Evolutionary conservation across 768 basidiomycete species (phyloP).

Genomic region (Boletus sensibilis): DNA sequence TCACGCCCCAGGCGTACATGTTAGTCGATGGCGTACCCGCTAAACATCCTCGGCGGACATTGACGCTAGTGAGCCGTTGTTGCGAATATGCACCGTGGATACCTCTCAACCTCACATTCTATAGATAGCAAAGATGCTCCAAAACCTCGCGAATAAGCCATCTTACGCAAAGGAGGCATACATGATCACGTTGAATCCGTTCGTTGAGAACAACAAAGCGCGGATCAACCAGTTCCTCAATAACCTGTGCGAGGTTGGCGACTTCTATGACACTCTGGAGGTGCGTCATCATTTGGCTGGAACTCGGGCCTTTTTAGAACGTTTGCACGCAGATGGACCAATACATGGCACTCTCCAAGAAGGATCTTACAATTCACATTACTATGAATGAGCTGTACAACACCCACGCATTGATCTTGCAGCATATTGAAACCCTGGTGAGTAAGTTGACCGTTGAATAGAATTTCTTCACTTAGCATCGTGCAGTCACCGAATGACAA

Average conservation of each 20-base stretch:
- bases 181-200: conserved; percentile 98
- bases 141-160: conserved; percentile 98
- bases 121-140: conserved; percentile 99
- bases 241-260: conserved; percentile 95
- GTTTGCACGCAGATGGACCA: conserved; percentile 84
- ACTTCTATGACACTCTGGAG: conserved; percentile 99
- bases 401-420: conserved; percentile 91
- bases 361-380: conserved; percentile 97
- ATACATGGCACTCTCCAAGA: conserved; percentile 99
- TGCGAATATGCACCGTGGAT: neutral
- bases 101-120: conserved; percentile 3
- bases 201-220: conserved; percentile 98
- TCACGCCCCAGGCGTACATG: conserved; percentile 99
- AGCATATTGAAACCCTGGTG: conserved; percentile 94
- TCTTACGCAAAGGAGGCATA: conserved; percentile 97
- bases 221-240: conserved; percentile 98
- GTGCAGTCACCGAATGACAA: conserved; percentile 93
- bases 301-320: neutral
- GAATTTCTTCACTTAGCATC: conserved; percentile 1
- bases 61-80: conserved; percentile 70
- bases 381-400: conserved; percentile 99
- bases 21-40: conserved; percentile 97
- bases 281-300: conserved; percentile 40
- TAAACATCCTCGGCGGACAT: conserved; percentile 93
- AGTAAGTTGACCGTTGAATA: conserved; percentile 28